Base-by-base conservation (phyloP, 1,284 basidiomycete species). In the Irpex sp. region DNA sequence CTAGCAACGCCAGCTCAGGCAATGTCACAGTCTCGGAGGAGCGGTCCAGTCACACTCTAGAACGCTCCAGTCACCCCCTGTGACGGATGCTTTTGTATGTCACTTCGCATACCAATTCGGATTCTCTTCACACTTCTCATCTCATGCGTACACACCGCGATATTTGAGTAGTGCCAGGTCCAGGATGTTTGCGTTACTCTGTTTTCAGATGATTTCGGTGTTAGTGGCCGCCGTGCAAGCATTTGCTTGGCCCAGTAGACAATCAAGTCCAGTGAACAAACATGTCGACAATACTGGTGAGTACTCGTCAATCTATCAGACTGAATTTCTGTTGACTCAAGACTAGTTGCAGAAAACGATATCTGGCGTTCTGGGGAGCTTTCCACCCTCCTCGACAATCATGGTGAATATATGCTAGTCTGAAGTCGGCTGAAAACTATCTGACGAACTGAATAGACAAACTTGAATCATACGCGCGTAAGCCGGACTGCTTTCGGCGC, bases 401-500 rank as follows among this genome's bases (percentile, higher is more conserved):
- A 35, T 19, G 60, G 63, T 64, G 11, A 43, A 35, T 33, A 53
- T 46, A 6, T 33, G 31, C 7, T 37, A 5, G 17, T 35, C 5
- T 53, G 4, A 36, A 37, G 13, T 58, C 53, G 46, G 21, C 58
- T 50, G 26, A n/a, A 35, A 21, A 11, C 39, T 43, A 13, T 37
- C 60, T 37, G n/a, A 63, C 33, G 9, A 54, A 47, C 39, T 11
- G 26, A 9, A 4, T 47, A 72, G 71, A 63, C 11, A 62, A 66
- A 8, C 60, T 72, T 26, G 66, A 70, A 3, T 51, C 59, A 13
- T 73, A 74, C 60, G 19, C 63, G 4, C 59, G 75, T 21, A 81
- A 78, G 68, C 81, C 85, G 0, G 89, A 90, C 68, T 91, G 89
- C 71, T 90, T 90, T 72, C 82, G 81, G 43, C 76, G 74, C 43